Conservation (phyloP, 441 rosid genomes). For the Mallotus japonicus region DNA sequence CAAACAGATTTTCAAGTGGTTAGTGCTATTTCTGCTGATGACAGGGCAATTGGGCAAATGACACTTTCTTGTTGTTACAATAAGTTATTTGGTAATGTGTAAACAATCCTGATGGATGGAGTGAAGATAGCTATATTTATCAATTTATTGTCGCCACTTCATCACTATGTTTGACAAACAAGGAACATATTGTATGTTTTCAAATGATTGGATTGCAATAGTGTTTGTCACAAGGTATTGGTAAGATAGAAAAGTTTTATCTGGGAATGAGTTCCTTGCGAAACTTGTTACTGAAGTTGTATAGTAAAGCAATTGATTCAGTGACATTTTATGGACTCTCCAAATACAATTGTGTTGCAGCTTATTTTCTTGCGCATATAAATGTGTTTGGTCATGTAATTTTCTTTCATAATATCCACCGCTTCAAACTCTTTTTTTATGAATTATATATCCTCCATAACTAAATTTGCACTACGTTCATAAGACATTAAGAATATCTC, state of each 20-base stretch:
- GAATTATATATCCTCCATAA: constrained; percentile 3
- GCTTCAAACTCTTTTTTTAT: neutral
- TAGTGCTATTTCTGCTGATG: constrained; percentile 3
- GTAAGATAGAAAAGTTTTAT: neutral
- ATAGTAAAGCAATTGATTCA: neutral
- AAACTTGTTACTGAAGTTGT: neutral
- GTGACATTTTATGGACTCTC: neutral
- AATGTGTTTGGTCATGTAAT: neutral
- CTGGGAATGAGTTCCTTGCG: neutral
- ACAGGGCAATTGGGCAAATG: neutral
- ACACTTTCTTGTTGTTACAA: neutral
- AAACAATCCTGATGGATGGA: neutral
- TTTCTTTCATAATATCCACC: too few relatives aligned
- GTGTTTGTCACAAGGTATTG: constrained; percentile 4
- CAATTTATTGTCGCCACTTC: neutral
- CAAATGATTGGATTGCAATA: neutral
- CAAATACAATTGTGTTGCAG: neutral
- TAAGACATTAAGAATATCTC: neutral
- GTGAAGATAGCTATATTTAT: neutral
- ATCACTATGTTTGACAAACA: neutral
- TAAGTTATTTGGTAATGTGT: neutral
- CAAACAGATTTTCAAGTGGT: neutral
- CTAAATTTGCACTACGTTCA: neutral
- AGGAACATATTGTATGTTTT: neutral
- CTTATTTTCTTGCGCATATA: neutral